phyloP scores from a whole-genome alignment of 108 stramenopile genomes.

The Pseudonitzschia multiseries region DNA sequence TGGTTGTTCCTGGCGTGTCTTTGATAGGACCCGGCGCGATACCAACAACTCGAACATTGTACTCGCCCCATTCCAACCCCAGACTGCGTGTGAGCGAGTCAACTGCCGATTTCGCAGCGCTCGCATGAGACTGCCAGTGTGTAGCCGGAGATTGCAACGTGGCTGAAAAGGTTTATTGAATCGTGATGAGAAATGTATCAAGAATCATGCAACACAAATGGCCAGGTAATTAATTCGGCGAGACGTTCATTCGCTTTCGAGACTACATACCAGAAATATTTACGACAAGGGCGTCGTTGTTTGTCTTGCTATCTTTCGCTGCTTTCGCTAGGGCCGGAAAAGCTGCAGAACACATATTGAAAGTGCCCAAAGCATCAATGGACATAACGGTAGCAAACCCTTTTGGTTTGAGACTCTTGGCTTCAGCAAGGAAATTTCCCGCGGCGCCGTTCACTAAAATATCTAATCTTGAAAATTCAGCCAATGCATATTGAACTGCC shows the following conservation, averaged over 20 bases:
- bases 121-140: slow-evolving; percentile 92
- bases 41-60: slow-evolving; percentile 87
- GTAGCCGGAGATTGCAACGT: slow-evolving; percentile 86
- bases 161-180: not conserved
- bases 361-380: slow-evolving; percentile 90
- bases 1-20: slow-evolving; percentile 92
- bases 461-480: slow-evolving; percentile 68
- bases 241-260: not conserved
- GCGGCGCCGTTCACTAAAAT: slow-evolving; percentile 90
- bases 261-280: slow-evolving; percentile 82
- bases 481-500: slow-evolving; percentile 54
- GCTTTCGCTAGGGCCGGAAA: slow-evolving; percentile 58
- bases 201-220: not conserved
- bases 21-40: slow-evolving; percentile 94
- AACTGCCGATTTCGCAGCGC: slow-evolving; percentile 90
- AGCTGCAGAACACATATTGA: slow-evolving; percentile 88
- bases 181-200: not conserved
- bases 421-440: slow-evolving; percentile 90
- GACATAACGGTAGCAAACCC: slow-evolving; percentile 93
- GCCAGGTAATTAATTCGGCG: not conserved
- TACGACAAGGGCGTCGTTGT: slow-evolving; percentile 61
- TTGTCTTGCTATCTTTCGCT: slow-evolving; percentile 17
- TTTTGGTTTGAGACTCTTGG: slow-evolving; percentile 80
- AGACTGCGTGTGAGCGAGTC: slow-evolving; percentile 90
- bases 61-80: slow-evolving; percentile 90